Evolutionary conservation across 176 grass and related monocot genomes (phyloP), one percentile per base, ranked within the genome.

Genomic region (Alloteropsis semialata): DNA sequence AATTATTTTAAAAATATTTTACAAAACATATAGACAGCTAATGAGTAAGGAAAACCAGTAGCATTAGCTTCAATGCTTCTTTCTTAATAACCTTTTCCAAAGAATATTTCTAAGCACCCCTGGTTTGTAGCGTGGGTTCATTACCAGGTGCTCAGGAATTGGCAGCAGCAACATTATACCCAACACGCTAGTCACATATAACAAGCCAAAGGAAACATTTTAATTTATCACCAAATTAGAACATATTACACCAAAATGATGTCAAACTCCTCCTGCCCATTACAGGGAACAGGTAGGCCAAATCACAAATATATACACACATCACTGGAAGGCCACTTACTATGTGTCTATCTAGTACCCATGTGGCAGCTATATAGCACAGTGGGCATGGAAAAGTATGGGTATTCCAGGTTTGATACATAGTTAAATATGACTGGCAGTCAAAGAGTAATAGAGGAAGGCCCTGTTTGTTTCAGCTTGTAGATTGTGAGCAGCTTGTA

Each of bases 1-100:
- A 38, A 76, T 61, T 36, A 65, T 81, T 65, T 73, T 54, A 69
- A 76, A 42, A 27, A 4, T 82, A 54, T 18, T 77, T 64, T 71
- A 21, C 15, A 75, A 59, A 34, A 76, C 28, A 73, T 21, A 34
- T 9, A 69, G 38, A 63, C 28, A 54, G 64, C 8, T 63, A 30
- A 85, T 54, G 60, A 79, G 77, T 33, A 68, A 44, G n/a, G 30
- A 59, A 74, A 81, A 69, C 32, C 2, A 22, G 27, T 75, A 41
- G 10, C 30, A 19, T 79, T 69, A 75, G 37, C 12, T 32, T 2
- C n/a, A 14, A 70, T 64, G 60, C 17, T 68, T 68, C 44, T 45
- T n/a, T 54, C 4, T 29, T 13, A 24, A 25, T 10, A 42, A 10
- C 14, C 4, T 2, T 32, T 69, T 43, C 9, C 22, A 36, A 85